phyloP scores from a whole-genome alignment of 2,329 filamentous ascomycete genomes.

The Raffaelea deltoideospora region DNA sequence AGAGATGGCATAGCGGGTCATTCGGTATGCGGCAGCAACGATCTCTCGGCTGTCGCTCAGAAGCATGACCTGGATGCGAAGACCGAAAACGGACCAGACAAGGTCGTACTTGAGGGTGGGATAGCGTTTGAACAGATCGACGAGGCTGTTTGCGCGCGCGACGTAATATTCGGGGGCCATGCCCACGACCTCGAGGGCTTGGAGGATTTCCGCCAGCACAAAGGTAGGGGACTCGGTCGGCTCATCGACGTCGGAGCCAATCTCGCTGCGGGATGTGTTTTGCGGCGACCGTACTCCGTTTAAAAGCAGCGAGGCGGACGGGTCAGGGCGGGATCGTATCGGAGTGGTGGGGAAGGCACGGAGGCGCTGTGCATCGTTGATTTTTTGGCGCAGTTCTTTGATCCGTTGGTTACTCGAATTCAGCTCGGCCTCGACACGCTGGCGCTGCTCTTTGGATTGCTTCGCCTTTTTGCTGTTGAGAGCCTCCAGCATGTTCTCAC shows the following conservation, averaged over 20 bases:
- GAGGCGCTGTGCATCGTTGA: slow-evolving; percentile 40
- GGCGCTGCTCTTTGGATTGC: slow-evolving; percentile 75
- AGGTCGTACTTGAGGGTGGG: slow-evolving; percentile 92
- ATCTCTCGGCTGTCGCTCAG: slow-evolving; percentile 92
- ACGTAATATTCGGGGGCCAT: slow-evolving; percentile 94
- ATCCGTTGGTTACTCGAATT: slow-evolving; percentile 70
- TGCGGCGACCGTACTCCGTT: slow-evolving; percentile 46
- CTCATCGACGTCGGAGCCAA: slow-evolving; percentile 50
- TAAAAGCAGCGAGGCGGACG: slow-evolving; percentile 26
- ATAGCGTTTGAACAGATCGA: slow-evolving; percentile 91
- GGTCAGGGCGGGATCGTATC: slow-evolving; percentile 35
- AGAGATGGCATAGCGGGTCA: slow-evolving; percentile 88
- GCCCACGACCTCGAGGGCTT: slow-evolving; percentile 74
- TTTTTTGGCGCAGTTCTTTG: slow-evolving; percentile 44
- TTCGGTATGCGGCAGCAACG: slow-evolving; percentile 82
- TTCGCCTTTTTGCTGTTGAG: slow-evolving; percentile 90
- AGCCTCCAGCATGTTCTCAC: slow-evolving; percentile 94
- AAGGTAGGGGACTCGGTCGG: slow-evolving; percentile 78
- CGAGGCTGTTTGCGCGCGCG: slow-evolving; percentile 75
- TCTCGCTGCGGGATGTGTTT: slow-evolving; percentile 37
- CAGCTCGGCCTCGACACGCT: slow-evolving; percentile 72
- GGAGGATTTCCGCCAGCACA: slow-evolving; percentile 75
- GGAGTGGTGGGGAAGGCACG: slow-evolving; percentile 35
- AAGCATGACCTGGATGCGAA: slow-evolving; percentile 90
- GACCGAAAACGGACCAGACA: slow-evolving; percentile 87